Evolutionary conservation across 176 grass and related monocot genomes (phyloP).

Genomic region (Aegilops longissima): DNA sequence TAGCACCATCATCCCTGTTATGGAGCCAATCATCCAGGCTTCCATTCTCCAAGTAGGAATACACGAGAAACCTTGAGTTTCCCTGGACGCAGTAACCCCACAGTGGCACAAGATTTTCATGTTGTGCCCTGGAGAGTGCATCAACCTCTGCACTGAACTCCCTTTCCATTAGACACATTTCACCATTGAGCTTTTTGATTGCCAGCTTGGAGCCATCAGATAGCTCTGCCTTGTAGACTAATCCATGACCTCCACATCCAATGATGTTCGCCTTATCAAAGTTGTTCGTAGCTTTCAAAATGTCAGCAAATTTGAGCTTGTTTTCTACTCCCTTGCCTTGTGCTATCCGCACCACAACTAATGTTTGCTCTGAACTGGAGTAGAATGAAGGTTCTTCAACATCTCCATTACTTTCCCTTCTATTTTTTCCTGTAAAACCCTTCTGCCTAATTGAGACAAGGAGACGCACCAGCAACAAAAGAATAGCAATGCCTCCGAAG

Average conservation of each 20-base stretch:
- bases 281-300: slow-evolving; percentile 49
- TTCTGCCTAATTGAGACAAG: not conserved
- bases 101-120: slow-evolving; percentile 52
- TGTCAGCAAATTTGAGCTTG: slow-evolving; percentile 23
- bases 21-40: slow-evolving; percentile 81
- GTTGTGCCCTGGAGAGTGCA: slow-evolving; percentile 45
- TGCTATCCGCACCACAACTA: not conserved
- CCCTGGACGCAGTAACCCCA: slow-evolving; percentile 48
- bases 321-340: slow-evolving; percentile 2
- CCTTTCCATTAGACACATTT: slow-evolving; percentile 44
- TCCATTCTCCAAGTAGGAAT: slow-evolving; percentile 69
- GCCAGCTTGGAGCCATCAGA: slow-evolving; percentile 33
- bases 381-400: slow-evolving; percentile 1
- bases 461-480: slow-evolving; percentile 1
- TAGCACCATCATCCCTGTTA: slow-evolving; percentile 37
- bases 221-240: slow-evolving; percentile 58
- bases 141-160: slow-evolving; percentile 57
- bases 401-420: not conserved
- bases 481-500: not conserved
- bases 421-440: not conserved
- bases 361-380: not conserved
- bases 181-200: slow-evolving; percentile 49
- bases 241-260: slow-evolving; percentile 52
- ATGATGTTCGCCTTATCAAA: slow-evolving; percentile 52
- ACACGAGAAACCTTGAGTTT: slow-evolving; percentile 39